Evolutionary conservation across 2,329 filamentous ascomycete species (phyloP).

Genomic region (Whalleya microplaca): DNA sequence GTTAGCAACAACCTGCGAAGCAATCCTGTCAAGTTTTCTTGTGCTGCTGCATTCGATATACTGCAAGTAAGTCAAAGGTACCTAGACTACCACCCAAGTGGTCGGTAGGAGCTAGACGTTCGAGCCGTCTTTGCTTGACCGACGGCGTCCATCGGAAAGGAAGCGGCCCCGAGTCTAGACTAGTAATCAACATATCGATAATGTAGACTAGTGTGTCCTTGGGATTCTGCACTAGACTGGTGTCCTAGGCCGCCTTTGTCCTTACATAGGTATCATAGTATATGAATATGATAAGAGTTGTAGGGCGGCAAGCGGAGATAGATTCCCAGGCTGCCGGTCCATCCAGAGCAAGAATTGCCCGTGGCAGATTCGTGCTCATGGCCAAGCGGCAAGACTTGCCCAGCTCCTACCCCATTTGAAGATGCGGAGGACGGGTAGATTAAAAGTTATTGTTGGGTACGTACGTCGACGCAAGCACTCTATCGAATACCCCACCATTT

Average conservation of each 20-base stretch:
- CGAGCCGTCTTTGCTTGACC: too few species aligned
- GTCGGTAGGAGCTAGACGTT: too few species aligned
- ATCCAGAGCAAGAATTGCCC: not conserved
- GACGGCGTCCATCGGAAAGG: not conserved
- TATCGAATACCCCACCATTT: not conserved
- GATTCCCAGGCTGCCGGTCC: not conserved
- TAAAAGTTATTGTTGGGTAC: constrained; percentile 22
- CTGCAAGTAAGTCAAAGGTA: too few species aligned
- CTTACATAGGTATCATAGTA: not conserved
- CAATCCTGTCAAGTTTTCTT: not conserved
- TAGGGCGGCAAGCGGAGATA: not conserved
- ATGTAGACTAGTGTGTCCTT: not conserved
- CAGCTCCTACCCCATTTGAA: constrained; percentile 18
- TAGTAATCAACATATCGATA: not conserved
- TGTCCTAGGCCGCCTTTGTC: not conserved
- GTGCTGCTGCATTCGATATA: too few species aligned
- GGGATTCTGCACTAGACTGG: not conserved
- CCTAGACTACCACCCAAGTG: not conserved
- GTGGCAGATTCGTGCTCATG: not conserved
- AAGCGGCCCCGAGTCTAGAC: not conserved
- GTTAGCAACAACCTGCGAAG: not conserved
- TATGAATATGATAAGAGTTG: not conserved
- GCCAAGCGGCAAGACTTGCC: constrained; percentile 3
- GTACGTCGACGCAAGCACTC: not conserved
- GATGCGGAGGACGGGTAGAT: constrained; percentile 24